Percentiles rank a stretch among this genome's conserved stretches.
These are phyloP conservation scores for Pythium aquatile DNA, from an alignment of 352 stramenopile genomes.

Conservation along the genomic window DNA sequence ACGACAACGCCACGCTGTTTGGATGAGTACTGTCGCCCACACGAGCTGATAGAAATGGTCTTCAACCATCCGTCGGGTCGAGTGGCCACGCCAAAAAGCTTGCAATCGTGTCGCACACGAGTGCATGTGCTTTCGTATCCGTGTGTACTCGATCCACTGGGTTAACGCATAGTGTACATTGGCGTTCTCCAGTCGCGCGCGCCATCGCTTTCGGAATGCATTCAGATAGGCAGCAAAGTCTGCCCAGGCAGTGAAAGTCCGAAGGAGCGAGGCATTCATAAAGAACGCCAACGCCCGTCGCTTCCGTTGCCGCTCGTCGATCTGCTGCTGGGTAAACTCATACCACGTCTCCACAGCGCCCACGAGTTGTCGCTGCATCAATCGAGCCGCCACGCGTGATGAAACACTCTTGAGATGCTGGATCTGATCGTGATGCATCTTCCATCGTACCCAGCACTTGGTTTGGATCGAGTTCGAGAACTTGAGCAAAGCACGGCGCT, in stretches of 20 bases:
- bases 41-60: conserved; percentile 56
- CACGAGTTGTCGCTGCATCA: conserved; percentile 39
- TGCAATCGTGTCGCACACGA: conserved; percentile 42
- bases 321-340: conserved; percentile 59
- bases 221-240: conserved; percentile 39
- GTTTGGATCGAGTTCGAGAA: conserved; percentile 60
- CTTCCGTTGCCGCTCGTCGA: conserved; percentile 39
- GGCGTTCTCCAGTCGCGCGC: conserved; percentile 47
- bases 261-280: conserved; percentile 52
- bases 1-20: conserved; percentile 64
- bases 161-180: conserved; percentile 52
- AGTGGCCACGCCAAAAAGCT: conserved; percentile 62
- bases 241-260: conserved; percentile 57
- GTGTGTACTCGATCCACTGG: conserved; percentile 45
- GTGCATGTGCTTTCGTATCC: conserved; percentile 32
- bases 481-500: conserved; percentile 51
- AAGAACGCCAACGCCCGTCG: conserved; percentile 66
- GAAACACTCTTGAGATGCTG: conserved; percentile 43
- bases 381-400: conserved; percentile 36
- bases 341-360: conserved; percentile 65
- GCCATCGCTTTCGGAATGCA: conserved; percentile 40
- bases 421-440: conserved; percentile 38
- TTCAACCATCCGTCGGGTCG: conserved; percentile 43
- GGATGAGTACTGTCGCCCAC: conserved; percentile 69
- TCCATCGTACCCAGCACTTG: conserved; percentile 71